Evolutionary conservation across 1,284 basidiomycete genomes (phyloP), one percentile per base, ranked within the genome.

Genomic region (Mycena sp.): DNA sequence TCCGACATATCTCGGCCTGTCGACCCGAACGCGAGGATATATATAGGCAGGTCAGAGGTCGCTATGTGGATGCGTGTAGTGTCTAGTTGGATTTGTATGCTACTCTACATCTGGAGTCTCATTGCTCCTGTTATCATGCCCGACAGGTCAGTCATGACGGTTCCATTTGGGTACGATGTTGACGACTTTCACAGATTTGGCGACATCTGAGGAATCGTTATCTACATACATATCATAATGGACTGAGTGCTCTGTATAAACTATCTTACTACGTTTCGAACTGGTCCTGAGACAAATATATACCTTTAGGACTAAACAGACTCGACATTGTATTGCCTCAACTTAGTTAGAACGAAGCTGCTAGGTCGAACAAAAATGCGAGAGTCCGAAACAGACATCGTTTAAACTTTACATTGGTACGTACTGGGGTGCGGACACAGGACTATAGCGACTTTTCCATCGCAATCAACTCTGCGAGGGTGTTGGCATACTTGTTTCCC

Each of bases 31-130:
- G 7, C 32, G 9, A 74, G 97, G 70, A 95, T 98, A 35, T 96
- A 94, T 78, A 99, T 99, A 61, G 97, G 97, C 23, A 88, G 95
- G 49, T 97, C 95, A 11, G 93, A 96, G 73, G 92, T 94, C 5
- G 95, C 97, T 3, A 99, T 99, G 97, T 99, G 98, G 97, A 99
- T 99, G 94, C 85, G 98, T 6, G 87, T 99, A 46, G 92, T 99
- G 35, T 96, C 94, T 49, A 93, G 93, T 71, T 99, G 96, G 96
- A 85, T 96, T 32, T 98, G 95, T 77, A 92, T 96, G 79, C 72
- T 89, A 43, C 80, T 98, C 50, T 99, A 98, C 76, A 86, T 87
- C 32, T 98, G 95, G 96, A 96, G 93, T 72, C 78, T 96, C 66
- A 72, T 98, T 44, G 96, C 95, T 11, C 96, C 96, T 1, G 91